Base-by-base conservation (phyloP, 352 stramenopile species). In the Globisporangium irregulare region DNA sequence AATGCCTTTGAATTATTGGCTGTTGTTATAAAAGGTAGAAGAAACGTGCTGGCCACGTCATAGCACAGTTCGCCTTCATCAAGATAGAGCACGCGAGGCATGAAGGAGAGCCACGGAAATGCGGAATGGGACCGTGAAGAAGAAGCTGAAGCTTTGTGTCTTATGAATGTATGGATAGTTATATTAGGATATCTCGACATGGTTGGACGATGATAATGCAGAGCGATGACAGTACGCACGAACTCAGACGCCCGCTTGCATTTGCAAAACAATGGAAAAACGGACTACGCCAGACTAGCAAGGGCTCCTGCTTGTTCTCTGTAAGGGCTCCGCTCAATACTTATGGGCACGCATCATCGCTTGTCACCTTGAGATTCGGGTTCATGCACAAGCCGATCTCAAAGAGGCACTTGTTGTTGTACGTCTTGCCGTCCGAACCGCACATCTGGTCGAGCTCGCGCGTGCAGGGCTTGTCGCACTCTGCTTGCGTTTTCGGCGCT, bases 361-460 rank as follows among this genome's bases (percentile, higher is more conserved):
- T 62, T 34, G 34, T 48, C 34, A 65, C 38, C 38, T 24, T 60
- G 27, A 73, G 55, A 12, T 55, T 22, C 4, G 48, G 50, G 61
- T 66, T 62, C 41, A 66, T 29, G 55, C 67, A 73, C 46, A 50
- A n/a, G 6, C 62, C 67, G 62, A 66, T 59, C 41, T 68, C 50
- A 22, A 73, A 73, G 29, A 46, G 38, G 38, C 68, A 73, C 64
- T 62, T 43, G 68, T 73, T 73, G 55, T 54, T 56, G 64, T 73
- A 73, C 18, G 68, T 72, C 9, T 48, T 50, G 46, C 58, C 58
- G 54, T 73, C 68, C 34, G 46, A 59, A 25, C 64, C 68, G 43
- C 68, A 73, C 20, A 73, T 24, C 29, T 22, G 64, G 14, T 68
- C 55, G 24, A 63, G 36, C 25, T 67, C 68, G 56, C 63, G 58